Percentiles rank a stretch among this genome's conserved stretches.
Conservation (phyloP, 805 yeast species). For the Suhomyces xylopsoci region DNA sequence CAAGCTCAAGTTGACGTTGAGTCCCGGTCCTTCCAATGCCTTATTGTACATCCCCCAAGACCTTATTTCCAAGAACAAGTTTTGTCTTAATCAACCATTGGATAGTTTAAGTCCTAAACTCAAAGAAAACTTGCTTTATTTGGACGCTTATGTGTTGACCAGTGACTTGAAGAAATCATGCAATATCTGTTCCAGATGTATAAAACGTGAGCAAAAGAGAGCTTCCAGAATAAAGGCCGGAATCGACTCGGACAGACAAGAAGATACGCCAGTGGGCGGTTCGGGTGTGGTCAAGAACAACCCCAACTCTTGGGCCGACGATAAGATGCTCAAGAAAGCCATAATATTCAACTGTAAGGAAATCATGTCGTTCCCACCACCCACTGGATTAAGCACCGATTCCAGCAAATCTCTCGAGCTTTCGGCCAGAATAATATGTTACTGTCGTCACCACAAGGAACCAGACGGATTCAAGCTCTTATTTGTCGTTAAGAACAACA, state of each 20-base stretch:
- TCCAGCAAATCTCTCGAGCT: conserved; percentile 43
- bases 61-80: conserved; percentile 81
- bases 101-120: conserved; percentile 41
- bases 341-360: conserved; percentile 90
- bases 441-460: conserved; percentile 93
- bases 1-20: conserved; percentile 62
- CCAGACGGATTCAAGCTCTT: conserved; percentile 77
- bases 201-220: conserved; percentile 88
- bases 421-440: conserved; percentile 82
- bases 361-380: conserved; percentile 68
- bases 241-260: conserved; percentile 7
- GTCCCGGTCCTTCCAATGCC: conserved; percentile 74
- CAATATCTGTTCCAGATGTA: conserved; percentile 82
- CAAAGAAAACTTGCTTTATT: conserved; percentile 52
- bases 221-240: conserved; percentile 89
- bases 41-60: conserved; percentile 81
- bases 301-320: conserved; percentile 74
- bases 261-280: conserved; percentile 12
- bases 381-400: conserved; percentile 39
- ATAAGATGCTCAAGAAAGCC: conserved; percentile 72
- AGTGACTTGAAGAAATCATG: conserved; percentile 51
- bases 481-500: conserved; percentile 60
- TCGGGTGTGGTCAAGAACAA: conserved; percentile 42
- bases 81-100: conserved; percentile 56
- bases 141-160: conserved; percentile 80